Evolutionary conservation across 768 basidiomycete genomes (phyloP).

Genomic region (Boletus speciosus): DNA sequence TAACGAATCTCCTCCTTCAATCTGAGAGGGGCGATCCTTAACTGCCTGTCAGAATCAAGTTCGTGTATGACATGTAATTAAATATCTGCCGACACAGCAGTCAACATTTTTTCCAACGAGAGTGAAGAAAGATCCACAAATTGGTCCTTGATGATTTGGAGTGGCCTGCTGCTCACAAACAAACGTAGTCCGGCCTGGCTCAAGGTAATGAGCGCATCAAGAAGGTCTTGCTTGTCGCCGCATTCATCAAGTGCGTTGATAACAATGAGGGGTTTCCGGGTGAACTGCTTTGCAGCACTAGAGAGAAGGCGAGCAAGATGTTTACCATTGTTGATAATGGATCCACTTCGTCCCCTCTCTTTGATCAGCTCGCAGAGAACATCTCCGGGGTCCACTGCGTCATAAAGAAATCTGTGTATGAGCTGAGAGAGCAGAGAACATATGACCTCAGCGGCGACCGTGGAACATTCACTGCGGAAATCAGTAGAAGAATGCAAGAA

Average conservation of each 20-base stretch:
- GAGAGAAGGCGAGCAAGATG: background rate
- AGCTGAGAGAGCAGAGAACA: background rate
- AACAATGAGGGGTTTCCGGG: background rate
- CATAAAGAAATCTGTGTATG: background rate
- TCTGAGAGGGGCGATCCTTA: background rate
- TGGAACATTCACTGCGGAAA: background rate
- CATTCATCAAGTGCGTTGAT: background rate
- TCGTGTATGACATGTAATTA: background rate
- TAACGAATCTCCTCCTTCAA: background rate
- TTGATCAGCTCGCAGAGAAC: background rate
- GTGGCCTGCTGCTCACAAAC: background rate
- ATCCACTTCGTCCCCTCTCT: background rate
- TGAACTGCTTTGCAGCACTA: background rate
- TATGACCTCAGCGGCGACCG: background rate
- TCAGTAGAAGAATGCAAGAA: background rate
- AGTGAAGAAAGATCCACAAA: background rate
- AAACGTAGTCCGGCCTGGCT: background rate
- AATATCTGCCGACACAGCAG: background rate
- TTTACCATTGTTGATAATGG: background rate
- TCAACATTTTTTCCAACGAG: background rate
- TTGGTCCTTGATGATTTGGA: background rate
- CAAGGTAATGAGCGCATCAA: background rate
- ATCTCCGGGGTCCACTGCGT: background rate
- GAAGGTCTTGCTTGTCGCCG: background rate
- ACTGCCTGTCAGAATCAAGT: background rate